Percentiles rank a stretch among this genome's conserved stretches.
Conservation (phyloP, 306 rosid species). For the Fragaria nilgerrensis region DNA sequence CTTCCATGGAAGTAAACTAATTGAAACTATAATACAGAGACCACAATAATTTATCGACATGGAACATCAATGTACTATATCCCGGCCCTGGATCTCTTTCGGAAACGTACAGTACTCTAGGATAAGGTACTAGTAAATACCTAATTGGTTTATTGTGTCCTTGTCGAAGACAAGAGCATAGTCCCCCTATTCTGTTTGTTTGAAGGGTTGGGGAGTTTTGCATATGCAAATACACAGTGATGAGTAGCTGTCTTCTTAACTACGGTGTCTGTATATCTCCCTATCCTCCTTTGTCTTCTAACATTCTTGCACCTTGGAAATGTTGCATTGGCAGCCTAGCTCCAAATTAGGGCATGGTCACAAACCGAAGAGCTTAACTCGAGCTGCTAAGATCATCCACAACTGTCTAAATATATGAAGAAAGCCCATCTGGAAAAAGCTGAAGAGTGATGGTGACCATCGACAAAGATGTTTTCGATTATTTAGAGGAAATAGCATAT, state of each 20-base stretch:
- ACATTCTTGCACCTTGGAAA: constrained; percentile 12
- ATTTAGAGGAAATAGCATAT: constrained; percentile 7
- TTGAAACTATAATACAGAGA: background rate
- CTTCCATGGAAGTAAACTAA: background rate
- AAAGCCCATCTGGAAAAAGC: background rate
- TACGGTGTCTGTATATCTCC: background rate
- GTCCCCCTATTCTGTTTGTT: background rate
- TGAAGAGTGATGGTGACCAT: background rate
- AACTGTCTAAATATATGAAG: background rate
- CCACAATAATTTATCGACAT: background rate
- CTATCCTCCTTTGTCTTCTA: constrained; percentile 5
- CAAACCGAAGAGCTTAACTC: background rate
- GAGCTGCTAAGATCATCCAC: background rate
- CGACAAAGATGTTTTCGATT: constrained; percentile 15
- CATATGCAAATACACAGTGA: background rate
- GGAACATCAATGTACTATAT: background rate
- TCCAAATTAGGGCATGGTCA: background rate
- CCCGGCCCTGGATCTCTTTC: background rate
- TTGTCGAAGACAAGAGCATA: constrained; percentile 2
- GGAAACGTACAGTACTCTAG: background rate
- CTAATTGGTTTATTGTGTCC: constrained; percentile 11
- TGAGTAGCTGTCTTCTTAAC: background rate
- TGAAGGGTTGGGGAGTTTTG: background rate
- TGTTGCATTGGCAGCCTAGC: constrained; percentile 7
- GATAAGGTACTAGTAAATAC: background rate